A percentile compares a stretch with the other conserved stretches of the same genome.
phyloP scores from a whole-genome alignment of 2,329 filamentous ascomycete species.

The Curvularia spicifera region DNA sequence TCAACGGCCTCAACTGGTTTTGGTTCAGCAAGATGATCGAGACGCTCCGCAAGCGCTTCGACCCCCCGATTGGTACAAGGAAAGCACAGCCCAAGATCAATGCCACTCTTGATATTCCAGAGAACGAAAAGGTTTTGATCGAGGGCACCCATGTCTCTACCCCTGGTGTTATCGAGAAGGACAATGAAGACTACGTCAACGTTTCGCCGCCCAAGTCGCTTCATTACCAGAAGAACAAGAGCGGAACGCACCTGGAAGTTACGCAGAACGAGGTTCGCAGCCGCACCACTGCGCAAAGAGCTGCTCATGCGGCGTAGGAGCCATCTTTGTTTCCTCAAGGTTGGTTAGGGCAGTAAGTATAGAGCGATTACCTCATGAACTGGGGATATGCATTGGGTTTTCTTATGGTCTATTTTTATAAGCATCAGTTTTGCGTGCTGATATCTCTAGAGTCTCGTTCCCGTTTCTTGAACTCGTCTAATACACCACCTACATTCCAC shows the following conservation, averaged over 20 bases:
- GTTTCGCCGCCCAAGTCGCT: constrained; percentile 20
- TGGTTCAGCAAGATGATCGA: constrained; percentile 90
- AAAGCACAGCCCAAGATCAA: constrained; percentile 31
- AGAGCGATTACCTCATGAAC: neutral
- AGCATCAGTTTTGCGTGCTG: neutral
- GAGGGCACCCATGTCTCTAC: constrained; percentile 44
- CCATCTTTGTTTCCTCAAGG: neutral
- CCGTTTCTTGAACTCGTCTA: neutral
- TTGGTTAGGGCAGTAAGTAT: neutral
- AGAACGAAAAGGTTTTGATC: constrained; percentile 41
- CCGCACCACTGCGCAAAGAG: constrained; percentile 23
- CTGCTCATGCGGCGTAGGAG: constrained; percentile 12
- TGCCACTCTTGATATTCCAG: constrained; percentile 23
- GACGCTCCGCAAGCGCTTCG: constrained; percentile 78
- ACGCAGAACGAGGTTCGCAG: constrained; percentile 37
- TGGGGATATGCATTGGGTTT: neutral
- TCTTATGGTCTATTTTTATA: neutral
- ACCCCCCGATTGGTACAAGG: constrained; percentile 59
- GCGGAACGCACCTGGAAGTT: constrained; percentile 36
- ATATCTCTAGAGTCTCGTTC: neutral
- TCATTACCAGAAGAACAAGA: constrained; percentile 29
- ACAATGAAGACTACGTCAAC: constrained; percentile 31
- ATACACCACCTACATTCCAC: neutral
- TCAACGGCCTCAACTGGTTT: constrained; percentile 80
- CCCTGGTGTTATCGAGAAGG: constrained; percentile 30